Conservation (phyloP, 176 grass and related monocot species). For the Eremochloa ophiuroides region DNA sequence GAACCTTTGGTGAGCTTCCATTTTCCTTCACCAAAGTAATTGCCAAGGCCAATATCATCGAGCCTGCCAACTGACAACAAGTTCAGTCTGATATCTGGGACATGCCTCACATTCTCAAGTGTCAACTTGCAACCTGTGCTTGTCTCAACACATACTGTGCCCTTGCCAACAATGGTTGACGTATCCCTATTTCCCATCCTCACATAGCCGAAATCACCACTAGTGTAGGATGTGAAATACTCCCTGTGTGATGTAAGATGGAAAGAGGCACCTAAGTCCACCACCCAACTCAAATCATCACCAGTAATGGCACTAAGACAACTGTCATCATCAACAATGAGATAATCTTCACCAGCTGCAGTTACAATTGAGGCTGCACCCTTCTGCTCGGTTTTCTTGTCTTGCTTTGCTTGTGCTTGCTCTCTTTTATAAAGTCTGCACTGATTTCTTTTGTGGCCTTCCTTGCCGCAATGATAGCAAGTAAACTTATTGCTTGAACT, state of each 20-base stretch:
- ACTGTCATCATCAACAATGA: not conserved
- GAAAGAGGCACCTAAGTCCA: not conserved
- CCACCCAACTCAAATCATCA: not conserved
- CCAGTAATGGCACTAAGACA: not conserved
- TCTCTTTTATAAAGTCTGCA: not conserved
- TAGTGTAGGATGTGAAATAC: not conserved
- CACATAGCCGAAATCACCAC: not conserved
- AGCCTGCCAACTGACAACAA: not conserved
- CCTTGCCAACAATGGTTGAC: not conserved
- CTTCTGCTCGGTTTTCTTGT: not conserved
- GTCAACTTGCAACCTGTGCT: not conserved
- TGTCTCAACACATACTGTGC: not conserved
- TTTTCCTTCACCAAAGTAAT: not conserved
- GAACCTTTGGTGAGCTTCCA: not conserved
- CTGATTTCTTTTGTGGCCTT: not conserved
- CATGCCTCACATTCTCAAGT: not conserved
- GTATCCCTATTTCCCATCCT: conserved; percentile 17
- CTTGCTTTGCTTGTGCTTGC: not conserved
- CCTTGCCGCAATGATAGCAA: not conserved
- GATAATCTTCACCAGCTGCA: not conserved
- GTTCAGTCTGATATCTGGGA: not conserved
- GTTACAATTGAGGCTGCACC: not conserved
- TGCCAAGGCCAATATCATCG: not conserved
- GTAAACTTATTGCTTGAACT: not conserved
- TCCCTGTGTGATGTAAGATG: not conserved